Percentiles rank a stretch among this genome's conserved stretches.
These are phyloP conservation scores for Oryza rufipogon DNA, from an alignment of 176 grass and related monocot species.

Conservation along the genomic window DNA sequence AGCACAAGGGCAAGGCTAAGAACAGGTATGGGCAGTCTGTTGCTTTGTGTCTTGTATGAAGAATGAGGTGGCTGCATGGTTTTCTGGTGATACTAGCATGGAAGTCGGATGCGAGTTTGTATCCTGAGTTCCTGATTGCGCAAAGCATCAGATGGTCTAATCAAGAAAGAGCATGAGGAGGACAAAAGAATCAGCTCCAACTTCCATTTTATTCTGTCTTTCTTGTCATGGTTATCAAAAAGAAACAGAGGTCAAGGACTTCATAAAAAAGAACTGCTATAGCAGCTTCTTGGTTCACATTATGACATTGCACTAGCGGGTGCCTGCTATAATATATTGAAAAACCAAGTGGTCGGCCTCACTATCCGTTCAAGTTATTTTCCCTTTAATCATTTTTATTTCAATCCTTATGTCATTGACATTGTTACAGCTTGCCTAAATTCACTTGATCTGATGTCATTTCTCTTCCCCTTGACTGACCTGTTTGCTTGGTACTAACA, in stretches of 20 bases:
- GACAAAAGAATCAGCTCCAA: neutral
- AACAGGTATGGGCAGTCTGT: neutral
- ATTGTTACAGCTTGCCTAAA: neutral
- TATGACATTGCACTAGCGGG: neutral
- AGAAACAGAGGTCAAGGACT: constrained; percentile 15
- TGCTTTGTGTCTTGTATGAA: neutral
- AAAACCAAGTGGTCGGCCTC: neutral
- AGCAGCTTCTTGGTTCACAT: constrained; percentile 27
- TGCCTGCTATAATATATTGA: neutral
- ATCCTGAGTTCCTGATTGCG: neutral
- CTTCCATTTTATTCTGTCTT: neutral
- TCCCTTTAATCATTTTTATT: constrained; percentile 2
- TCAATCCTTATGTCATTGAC: neutral
- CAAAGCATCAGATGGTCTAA: constrained; percentile 16
- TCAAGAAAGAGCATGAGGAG: constrained; percentile 5
- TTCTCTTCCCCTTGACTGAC: neutral
- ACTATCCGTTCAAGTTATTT: neutral
- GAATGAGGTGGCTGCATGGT: constrained; percentile 32
- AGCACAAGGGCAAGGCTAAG: constrained; percentile 11
- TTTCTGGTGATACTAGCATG: constrained; percentile 27
- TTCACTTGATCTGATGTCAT: neutral
- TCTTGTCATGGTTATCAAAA: neutral
- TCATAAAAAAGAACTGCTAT: neutral
- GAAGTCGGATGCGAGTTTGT: neutral
- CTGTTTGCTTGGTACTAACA: neutral